Evolutionary conservation across 345 rosid species (phyloP).

Genomic region (Eucalyptus urophylla): DNA sequence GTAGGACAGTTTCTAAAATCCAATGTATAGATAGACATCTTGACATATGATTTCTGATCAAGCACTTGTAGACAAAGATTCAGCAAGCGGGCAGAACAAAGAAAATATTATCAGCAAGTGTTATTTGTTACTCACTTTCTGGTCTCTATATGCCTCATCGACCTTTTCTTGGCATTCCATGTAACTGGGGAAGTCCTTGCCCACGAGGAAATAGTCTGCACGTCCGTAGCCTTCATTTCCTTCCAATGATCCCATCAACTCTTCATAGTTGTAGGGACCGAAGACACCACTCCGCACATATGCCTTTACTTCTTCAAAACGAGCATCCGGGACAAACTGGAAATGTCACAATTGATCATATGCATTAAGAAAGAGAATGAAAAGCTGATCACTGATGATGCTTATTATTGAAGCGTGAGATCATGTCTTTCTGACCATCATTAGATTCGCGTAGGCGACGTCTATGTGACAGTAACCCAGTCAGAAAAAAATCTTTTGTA

Average conservation of each 20-base stretch:
- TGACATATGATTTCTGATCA: background rate
- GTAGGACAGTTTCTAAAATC: background rate
- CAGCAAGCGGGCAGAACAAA: background rate
- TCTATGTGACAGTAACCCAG: background rate
- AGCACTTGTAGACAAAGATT: background rate
- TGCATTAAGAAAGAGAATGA: background rate
- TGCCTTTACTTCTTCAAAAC: conserved; percentile 38
- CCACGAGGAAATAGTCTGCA: conserved; percentile 46
- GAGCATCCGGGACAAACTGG: conserved; percentile 28
- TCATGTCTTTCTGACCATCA: background rate
- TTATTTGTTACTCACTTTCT: conserved; percentile 14
- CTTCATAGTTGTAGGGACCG: conserved; percentile 28
- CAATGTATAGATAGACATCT: background rate
- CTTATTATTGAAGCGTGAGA: background rate
- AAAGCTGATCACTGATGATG: background rate
- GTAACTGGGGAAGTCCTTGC: conserved; percentile 49
- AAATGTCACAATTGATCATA: background rate
- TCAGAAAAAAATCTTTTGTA: background rate
- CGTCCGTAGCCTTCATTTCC: conserved; percentile 42
- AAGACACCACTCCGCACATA: conserved; percentile 31
- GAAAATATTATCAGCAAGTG: background rate
- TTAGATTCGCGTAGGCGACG: background rate
- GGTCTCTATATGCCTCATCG: conserved; percentile 43
- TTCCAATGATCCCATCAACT: conserved; percentile 41
- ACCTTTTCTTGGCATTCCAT: conserved; percentile 48